phyloP scores from a whole-genome alignment of 1,139 yeast genomes.

The Kodamaea suecica region DNA sequence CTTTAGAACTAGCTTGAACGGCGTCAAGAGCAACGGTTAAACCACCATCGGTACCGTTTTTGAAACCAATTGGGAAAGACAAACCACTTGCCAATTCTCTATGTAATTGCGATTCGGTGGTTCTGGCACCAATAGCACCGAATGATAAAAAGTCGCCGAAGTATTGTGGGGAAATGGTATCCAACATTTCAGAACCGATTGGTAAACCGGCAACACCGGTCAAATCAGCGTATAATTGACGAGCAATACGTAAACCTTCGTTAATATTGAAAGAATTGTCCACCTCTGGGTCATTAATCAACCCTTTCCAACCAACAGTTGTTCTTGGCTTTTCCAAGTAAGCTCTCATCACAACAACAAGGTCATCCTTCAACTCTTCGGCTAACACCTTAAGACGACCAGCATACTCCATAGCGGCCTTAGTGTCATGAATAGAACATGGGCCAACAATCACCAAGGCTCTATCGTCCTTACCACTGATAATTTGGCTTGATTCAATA shows the following conservation, averaged over 20 bases:
- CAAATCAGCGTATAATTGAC: slow-evolving; percentile 81
- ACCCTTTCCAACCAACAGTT: slow-evolving; percentile 98
- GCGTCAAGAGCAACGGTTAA: slow-evolving; percentile 94
- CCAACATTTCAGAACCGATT: slow-evolving; percentile 96
- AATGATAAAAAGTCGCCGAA: slow-evolving; percentile 85
- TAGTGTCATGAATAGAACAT: slow-evolving; percentile 92
- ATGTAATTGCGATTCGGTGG: slow-evolving; percentile 97
- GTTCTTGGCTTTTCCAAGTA: slow-evolving; percentile 98
- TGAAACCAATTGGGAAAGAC: slow-evolving; percentile 97
- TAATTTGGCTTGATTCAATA: slow-evolving; percentile 66
- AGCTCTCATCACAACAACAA: slow-evolving; percentile 91
- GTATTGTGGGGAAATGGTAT: slow-evolving; percentile 97
- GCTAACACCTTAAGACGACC: slow-evolving; percentile 61
- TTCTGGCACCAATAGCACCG: slow-evolving; percentile 99
- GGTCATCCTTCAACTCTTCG: slow-evolving; percentile 67
- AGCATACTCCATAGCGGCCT: slow-evolving; percentile 87
- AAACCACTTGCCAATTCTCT: slow-evolving; percentile 96
- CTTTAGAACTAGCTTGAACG: slow-evolving; percentile 82
- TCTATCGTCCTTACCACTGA: slow-evolving; percentile 74
- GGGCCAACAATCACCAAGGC: slow-evolving; percentile 88
- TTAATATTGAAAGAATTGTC: slow-evolving; percentile 91
- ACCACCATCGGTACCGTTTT: slow-evolving; percentile 97
- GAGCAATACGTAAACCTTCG: slow-evolving; percentile 85
- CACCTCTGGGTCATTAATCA: slow-evolving; percentile 94
- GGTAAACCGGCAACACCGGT: slow-evolving; percentile 73